Conservation (phyloP, 148 eudicot genomes). For the Linanthus parryae region DNA sequence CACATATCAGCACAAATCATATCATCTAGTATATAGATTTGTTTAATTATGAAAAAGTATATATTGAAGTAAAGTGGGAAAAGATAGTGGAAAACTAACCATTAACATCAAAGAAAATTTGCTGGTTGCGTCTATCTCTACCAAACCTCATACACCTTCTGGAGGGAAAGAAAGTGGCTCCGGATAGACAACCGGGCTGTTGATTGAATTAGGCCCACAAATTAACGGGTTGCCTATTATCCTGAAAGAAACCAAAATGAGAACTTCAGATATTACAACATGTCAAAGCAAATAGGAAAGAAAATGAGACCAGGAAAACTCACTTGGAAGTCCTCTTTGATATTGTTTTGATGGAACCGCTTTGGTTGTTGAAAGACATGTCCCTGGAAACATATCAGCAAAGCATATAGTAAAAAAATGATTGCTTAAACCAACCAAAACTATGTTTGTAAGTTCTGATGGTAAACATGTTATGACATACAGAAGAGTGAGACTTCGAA, state of each 20-base stretch:
- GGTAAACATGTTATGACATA: conserved; percentile 33
- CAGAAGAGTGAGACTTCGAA: conserved; percentile 75
- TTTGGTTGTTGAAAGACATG: conserved; percentile 81
- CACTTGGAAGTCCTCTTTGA: conserved; percentile 76
- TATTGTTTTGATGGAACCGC: conserved; percentile 70
- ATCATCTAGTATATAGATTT: too few relatives aligned
- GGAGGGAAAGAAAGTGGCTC: conserved; percentile 75
- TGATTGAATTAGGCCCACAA: conserved; percentile 49
- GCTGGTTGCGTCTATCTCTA: conserved; percentile 63
- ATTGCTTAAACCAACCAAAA: too few relatives aligned
- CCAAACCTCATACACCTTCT: conserved; percentile 52
- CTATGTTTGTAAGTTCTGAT: too few relatives aligned
- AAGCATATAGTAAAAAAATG: too few relatives aligned
- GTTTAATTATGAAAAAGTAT: too few relatives aligned
- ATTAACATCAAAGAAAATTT: conserved; percentile 74
- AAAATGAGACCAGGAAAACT: conserved; percentile 11
- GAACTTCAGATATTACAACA: too few relatives aligned
- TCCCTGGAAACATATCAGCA: conserved; percentile 44
- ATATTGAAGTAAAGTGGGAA: too few relatives aligned
- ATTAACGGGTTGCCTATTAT: conserved; percentile 70
- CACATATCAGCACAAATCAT: too few relatives aligned
- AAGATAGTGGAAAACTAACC: too few relatives aligned
- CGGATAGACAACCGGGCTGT: conserved; percentile 66
- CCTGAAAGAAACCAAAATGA: too few relatives aligned
- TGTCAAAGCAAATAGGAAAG: too few relatives aligned